Base-by-base conservation (phyloP, 306 rosid species). In the Cicer bijugum region DNA sequence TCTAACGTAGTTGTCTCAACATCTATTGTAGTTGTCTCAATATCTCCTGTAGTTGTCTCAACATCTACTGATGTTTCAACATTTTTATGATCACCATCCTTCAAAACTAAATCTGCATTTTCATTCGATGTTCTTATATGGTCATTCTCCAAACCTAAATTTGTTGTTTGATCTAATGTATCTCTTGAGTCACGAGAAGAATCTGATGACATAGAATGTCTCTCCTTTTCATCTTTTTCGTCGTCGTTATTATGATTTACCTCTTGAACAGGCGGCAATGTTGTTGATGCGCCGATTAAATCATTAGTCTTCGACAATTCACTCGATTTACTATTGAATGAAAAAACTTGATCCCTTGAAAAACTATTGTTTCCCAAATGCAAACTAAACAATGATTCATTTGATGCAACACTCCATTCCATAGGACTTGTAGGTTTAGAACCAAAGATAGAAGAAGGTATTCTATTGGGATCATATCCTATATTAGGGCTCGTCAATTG, bases 341-440 rank as follows among this genome's bases (percentile, higher is more conserved):
- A 0, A 8, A 53, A 14, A 35, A 53, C 69, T 50, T 76, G 79
- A 1, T 88, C 92, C 75, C 73, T 85, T 20, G 93, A 82, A 83
- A 91, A 88, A 79, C 90, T 85, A 63, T 4, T 74, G 61, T 86
- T 87, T 55, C 92, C 97, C 0, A 82, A 52, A 37, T 87, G 92
- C 35, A 91, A 9, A 69, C 97, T 91, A 53, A 89, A 89, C 7
- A 91, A 63, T 44, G 95, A 91, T 57, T 91, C 97, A 72, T 91
- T 87, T 42, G 97, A 89, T 40, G 89, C 80, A 6, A 71, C 57
- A 69, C 92, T 89, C 97, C 97, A 91, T 60, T 85, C 91, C 83
- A 48, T 28, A 28, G 87, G 85, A 6, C 78, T 82, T 23, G 85
- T 6, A 4, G 93, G 77, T 59, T 44, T 56, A 9, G 83, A 16